phyloP scores from a whole-genome alignment of 306 rosid species.

The Sechiopsis laciniata region DNA sequence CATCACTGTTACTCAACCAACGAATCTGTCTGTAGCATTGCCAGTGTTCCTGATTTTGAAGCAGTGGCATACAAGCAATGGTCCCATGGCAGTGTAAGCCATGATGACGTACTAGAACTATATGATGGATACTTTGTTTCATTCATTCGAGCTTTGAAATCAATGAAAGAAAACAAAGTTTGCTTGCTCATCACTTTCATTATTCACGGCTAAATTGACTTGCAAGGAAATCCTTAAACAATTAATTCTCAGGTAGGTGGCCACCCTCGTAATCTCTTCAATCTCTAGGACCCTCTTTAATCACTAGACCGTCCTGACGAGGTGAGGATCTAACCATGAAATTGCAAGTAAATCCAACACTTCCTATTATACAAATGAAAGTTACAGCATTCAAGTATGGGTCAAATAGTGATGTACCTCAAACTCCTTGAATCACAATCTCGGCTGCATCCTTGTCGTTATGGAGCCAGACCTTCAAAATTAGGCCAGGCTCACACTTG shows the following conservation, averaged over 20 bases:
- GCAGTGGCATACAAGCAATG: too few species aligned
- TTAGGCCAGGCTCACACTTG: background rate
- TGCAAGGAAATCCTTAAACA: too few species aligned
- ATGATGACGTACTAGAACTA: background rate
- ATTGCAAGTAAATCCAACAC: background rate
- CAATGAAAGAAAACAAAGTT: background rate
- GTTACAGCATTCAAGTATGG: background rate
- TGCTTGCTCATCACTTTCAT: background rate
- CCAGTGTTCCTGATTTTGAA: background rate
- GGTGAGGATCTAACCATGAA: background rate
- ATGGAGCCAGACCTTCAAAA: background rate
- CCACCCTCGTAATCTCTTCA: too few species aligned
- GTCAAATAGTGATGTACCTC: background rate
- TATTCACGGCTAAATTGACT: background rate
- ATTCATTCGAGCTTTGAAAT: background rate
- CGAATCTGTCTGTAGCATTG: background rate
- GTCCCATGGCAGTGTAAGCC: background rate
- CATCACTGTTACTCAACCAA: background rate
- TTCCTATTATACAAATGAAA: background rate
- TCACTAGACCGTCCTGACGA: background rate
- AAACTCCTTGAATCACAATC: slow-evolving; percentile 1
- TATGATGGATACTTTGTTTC: slow-evolving; percentile 4
- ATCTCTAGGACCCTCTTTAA: too few species aligned
- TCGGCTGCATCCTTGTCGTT: background rate
- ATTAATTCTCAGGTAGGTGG: too few species aligned